Evolutionary conservation across 345 rosid species (phyloP), one percentile per base, ranked within the genome.

Genomic region (Eucalyptus melliodora): DNA sequence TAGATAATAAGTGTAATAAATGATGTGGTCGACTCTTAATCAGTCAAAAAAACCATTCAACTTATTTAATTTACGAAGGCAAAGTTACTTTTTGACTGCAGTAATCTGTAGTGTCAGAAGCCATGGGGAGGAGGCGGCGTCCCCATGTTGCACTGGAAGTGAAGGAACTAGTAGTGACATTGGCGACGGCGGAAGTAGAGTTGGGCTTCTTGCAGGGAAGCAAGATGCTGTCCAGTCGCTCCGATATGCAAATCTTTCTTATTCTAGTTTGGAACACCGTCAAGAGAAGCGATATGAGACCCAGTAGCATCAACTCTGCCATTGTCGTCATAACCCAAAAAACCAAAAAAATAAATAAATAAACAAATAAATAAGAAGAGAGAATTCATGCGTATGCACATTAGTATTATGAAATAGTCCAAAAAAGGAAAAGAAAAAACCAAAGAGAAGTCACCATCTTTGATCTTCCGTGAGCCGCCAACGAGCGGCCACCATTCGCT

Each of bases 251-350:
- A 86, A 44, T 44, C 45, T 44, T 44, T 9, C 45, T 9, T 44
- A 44, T 44, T 44, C 45, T 44, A 44, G 45, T 89, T 88, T 95
- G 96, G 90, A 92, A 89, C 50, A 97, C 97, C 45, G 99, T 90
- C 82, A 96, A 88, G 30, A 97, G 90, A 92, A 96, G 92, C 17
- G 99, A 96, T 88, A 97, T 97, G 90, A 97, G 95, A 72, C 99
- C 98, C 92, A 97, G 80, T 30, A 97, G 89, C 99, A 97, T 97
- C 93, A 95, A 91, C 91, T 96, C 99, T 97, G 96, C 93, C 53
- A 55, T 55, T 9, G 4, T 55, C 4, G 3, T 42, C 40, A 0
- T 2, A 53, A 23, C 23, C 82, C 55, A 16, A 5, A 50, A 17
- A 16, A 9, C 31, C 21, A 27, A n/a, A n/a, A n/a, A n/a, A n/a